Evolutionary conservation across 2,329 filamentous ascomycete species (phyloP), one percentile per base, ranked within the genome.

Genomic region (Aspergillus arachidicola): DNA sequence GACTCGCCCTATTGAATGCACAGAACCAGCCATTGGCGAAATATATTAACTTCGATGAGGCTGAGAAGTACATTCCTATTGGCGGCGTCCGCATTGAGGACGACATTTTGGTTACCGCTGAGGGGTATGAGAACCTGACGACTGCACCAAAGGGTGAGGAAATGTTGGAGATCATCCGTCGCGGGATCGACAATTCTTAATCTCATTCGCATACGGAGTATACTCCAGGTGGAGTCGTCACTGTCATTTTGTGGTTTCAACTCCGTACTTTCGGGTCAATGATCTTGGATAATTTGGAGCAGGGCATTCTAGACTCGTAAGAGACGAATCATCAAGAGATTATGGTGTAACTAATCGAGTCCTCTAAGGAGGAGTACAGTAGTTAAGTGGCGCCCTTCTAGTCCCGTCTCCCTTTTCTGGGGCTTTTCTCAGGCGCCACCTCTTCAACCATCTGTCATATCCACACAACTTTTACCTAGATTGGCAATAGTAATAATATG

Each of bases 91-190:
- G 79, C 36, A 81, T 81, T 58, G 79, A 81, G 63, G 79, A 81
- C 72, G 91, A 94, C 72, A 84, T 94, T 34, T 79, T 93, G 30
- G 88, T 94, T 64, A 93, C 90, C 0, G 82, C 86, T 57, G 82
- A 82, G 26, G 90, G 91, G 6, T 87, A 85, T 65, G 86, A 91
- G 72, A 94, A 94, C 74, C 74, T 94, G 68, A 94, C 91, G 0
- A 87, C 86, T 14, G 89, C 88, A 4, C 84, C 87, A 6, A 93
- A 93, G 76, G 88, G 90, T 61, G 83, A 89, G 3, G 83, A 81
- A 58, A 79, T 79, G 73, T 67, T 81, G 54, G 73, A 77, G 55
- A 75, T 80, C 53, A 79, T 81, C 64, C 73, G 75, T 60, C 50
- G 64, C 60, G 61, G 62, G 65, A 64, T 68, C 62, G 64, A 64